These are phyloP conservation scores for Backusella tuberculispora DNA, from an alignment of 192 early-diverging fungal genomes.

Conservation along the genomic window DNA sequence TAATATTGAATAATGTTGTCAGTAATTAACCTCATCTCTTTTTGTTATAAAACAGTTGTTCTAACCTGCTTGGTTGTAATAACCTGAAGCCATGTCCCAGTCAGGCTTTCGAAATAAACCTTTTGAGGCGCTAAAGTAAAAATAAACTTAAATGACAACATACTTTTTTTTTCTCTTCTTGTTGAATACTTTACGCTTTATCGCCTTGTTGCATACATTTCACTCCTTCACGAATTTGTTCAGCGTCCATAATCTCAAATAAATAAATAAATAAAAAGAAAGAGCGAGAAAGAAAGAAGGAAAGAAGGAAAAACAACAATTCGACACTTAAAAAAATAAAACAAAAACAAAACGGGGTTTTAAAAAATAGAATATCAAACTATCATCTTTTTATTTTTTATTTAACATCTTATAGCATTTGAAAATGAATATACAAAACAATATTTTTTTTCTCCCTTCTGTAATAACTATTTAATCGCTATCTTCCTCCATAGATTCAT, in stretches of 20 bases:
- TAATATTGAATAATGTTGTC: conserved; percentile 29
- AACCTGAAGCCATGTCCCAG: conserved; percentile 73
- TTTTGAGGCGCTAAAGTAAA: conserved; percentile 52
- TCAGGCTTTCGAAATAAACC: conserved; percentile 72
- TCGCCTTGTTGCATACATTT: conserved; percentile 57
- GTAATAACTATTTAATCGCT: background rate
- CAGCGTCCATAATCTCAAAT: conserved; percentile 35
- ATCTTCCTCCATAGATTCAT: conserved; percentile 47
- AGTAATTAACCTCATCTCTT: background rate
- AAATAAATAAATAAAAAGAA: background rate
- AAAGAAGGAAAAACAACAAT: too few species aligned
- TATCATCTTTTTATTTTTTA: background rate
- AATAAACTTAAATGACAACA: background rate
- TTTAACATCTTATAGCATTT: background rate
- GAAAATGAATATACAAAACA: background rate
- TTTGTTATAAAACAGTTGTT: background rate
- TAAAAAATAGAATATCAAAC: background rate
- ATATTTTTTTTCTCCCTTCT: background rate
- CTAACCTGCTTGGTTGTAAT: conserved; percentile 76
- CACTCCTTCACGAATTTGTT: conserved; percentile 45
- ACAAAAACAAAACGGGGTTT: background rate
- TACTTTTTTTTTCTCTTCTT: background rate
- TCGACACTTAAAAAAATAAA: background rate
- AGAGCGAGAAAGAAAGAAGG: background rate
- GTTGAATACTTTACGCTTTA: conserved; percentile 50